Base-by-base conservation (phyloP, 768 basidiomycete genomes). In the Rhizopogon salebrosus region DNA sequence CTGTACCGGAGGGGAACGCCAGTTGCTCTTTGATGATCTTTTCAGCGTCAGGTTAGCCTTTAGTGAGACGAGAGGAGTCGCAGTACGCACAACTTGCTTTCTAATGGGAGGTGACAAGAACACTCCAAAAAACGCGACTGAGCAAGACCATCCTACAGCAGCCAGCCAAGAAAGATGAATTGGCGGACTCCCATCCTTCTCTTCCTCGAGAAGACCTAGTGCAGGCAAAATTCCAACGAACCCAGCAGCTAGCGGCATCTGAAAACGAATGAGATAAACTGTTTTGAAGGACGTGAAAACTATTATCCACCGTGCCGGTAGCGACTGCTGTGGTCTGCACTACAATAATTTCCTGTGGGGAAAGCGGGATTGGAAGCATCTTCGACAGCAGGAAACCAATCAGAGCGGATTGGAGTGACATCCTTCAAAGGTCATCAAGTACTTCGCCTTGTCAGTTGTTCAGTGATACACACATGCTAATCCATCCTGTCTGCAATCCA, bases 91-190 rank as follows among this genome's bases (percentile, higher is more conserved):
- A 62, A 95, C 93, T 83, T 97, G 94, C 64, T 91, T 90, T 42
- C 95, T 83, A 26, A 98, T 80, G 6, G 95, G 95, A 14, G 94
- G 92, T 1, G 95, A 95, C 38, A 98, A 76, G 68, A 98, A 95
- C n/a, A 98, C 95, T 82, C 95, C 95, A 70, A 98, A 98, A 73
- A 94, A 98, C 4, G 95, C 95, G 24, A 95, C 80, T 6, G 87
- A 90, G 56, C 83, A 85, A 10, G 91, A 94, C 95, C 95, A 98
- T 4, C 78, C 80, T 20, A 94, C 73, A 20, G 91, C 80, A 26
- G 82, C 76, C 18, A 81, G 55, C 84, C 85, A 94, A 7, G 84
- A 81, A 37, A 98, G 73, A 54, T 78, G 72, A 13, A 98, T 78
- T 1, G 94, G 86, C 1, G 80, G 79, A 7, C 83, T 76, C 8